Evolutionary conservation across 2,329 filamentous ascomycete genomes (phyloP).

Genomic region (Phialophora verrucosa): DNA sequence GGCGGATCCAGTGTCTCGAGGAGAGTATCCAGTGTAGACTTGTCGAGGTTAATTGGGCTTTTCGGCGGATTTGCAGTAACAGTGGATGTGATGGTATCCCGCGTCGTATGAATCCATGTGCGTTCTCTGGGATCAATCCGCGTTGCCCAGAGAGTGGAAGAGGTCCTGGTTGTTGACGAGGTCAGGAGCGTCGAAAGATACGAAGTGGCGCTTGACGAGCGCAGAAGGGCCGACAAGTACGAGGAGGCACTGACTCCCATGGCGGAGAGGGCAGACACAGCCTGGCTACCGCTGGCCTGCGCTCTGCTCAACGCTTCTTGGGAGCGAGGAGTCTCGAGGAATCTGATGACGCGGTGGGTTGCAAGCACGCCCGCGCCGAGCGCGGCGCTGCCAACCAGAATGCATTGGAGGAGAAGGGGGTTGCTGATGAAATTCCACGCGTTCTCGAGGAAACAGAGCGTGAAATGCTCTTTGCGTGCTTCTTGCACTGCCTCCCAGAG

Average conservation of each 20-base stretch:
- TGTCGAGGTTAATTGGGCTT: background rate
- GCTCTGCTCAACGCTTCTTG: background rate
- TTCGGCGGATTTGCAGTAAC: background rate
- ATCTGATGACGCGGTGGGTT: background rate
- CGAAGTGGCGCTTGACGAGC: background rate
- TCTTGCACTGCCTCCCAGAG: slow-evolving; percentile 12
- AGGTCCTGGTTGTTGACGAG: background rate
- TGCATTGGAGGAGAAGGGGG: slow-evolving; percentile 8
- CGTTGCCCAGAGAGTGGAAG: background rate
- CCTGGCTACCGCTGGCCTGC: background rate
- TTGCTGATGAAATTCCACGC: slow-evolving; percentile 3
- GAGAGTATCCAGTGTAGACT: background rate
- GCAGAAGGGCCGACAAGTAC: background rate
- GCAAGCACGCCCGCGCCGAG: background rate
- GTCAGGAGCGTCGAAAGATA: background rate
- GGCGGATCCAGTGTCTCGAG: background rate
- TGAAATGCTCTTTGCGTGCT: slow-evolving; percentile 10
- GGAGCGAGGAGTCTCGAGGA: background rate
- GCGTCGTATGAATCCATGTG: background rate
- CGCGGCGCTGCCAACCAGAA: background rate
- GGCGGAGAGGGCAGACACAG: background rate
- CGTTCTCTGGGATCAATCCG: background rate
- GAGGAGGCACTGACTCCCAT: background rate
- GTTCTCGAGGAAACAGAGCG: slow-evolving; percentile 13
- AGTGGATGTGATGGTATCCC: background rate